Percentiles rank a stretch among this genome's conserved stretches.
Evolutionary conservation across 345 rosid genomes (phyloP).

Genomic region (Odontarrhena argentea): DNA sequence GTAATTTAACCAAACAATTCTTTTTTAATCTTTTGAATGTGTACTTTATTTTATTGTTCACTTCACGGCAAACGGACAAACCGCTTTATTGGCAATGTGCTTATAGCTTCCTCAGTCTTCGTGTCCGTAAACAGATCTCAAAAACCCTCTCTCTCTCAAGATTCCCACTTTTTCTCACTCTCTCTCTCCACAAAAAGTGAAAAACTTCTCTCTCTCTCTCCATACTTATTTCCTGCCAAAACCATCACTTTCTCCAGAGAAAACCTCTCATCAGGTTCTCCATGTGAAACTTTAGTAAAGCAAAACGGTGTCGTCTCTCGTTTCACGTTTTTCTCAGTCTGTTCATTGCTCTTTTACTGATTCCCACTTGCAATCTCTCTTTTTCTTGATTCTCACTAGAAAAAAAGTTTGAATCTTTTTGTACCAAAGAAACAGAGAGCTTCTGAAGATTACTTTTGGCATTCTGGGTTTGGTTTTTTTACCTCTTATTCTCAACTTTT

Average conservation of each 20-base stretch:
- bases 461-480: slow-evolving; percentile 6
- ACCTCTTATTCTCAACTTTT: background rate
- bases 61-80: slow-evolving; percentile 48
- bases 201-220: background rate
- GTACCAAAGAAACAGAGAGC: slow-evolving; percentile 27
- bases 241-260: slow-evolving; percentile 49
- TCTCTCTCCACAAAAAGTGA: background rate
- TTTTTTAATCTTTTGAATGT: background rate
- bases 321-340: slow-evolving; percentile 35
- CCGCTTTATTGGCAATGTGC: slow-evolving; percentile 54
- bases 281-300: slow-evolving; percentile 63
- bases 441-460: background rate
- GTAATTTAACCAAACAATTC: background rate
- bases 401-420: slow-evolving; percentile 24
- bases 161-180: slow-evolving; percentile 40
- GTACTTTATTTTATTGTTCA: background rate
- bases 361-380: slow-evolving; percentile 10
- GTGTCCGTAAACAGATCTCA: slow-evolving; percentile 50
- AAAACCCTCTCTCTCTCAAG: slow-evolving; percentile 32
- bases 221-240: slow-evolving; percentile 6
- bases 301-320: slow-evolving; percentile 46
- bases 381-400: background rate
- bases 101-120: slow-evolving; percentile 45
- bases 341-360: background rate
- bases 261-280: slow-evolving; percentile 46